A percentile compares a stretch with the other conserved stretches of the same genome.
These are phyloP conservation scores for Trichoderma aggressivum DNA, from an alignment of 2,329 filamentous ascomycete genomes.

Conservation along the genomic window DNA sequence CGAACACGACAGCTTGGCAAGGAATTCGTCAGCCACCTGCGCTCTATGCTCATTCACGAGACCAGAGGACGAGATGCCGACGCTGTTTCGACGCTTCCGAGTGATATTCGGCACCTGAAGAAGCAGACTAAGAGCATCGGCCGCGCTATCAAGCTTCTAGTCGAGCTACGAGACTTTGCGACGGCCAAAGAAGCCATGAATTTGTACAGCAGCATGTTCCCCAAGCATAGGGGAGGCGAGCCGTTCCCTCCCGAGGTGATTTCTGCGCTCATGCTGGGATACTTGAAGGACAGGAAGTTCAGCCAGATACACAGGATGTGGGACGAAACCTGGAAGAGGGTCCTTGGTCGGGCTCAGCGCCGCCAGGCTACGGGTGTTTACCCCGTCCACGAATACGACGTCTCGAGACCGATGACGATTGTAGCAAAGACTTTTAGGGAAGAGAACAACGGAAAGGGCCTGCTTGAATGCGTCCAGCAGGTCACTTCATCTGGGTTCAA, in stretches of 20 bases:
- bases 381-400: slow-evolving; percentile 50
- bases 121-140: slow-evolving; percentile 31
- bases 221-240: slow-evolving; percentile 31
- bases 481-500: slow-evolving; percentile 65
- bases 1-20: slow-evolving; percentile 28
- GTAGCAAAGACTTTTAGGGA: slow-evolving; percentile 46
- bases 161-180: slow-evolving; percentile 42
- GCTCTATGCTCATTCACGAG: slow-evolving; percentile 19
- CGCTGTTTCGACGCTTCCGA: slow-evolving; percentile 1
- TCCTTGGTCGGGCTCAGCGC: slow-evolving; percentile 36
- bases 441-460: slow-evolving; percentile 41
- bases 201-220: slow-evolving; percentile 46
- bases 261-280: slow-evolving; percentile 64
- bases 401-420: slow-evolving; percentile 47
- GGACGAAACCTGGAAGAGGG: slow-evolving; percentile 56
- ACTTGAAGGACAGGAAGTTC: slow-evolving; percentile 56
- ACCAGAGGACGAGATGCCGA: neutral
- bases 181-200: slow-evolving; percentile 57
- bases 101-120: slow-evolving; percentile 26
- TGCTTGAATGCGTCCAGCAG: slow-evolving; percentile 51
- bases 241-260: slow-evolving; percentile 54
- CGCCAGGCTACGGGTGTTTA: slow-evolving; percentile 34
- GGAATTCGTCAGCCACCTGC: slow-evolving; percentile 32
- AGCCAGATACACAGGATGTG: slow-evolving; percentile 64
- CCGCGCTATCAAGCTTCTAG: slow-evolving; percentile 34